A percentile compares a stretch with the other conserved stretches of the same genome.
phyloP scores from a whole-genome alignment of 345 rosid genomes.

The Citrus unshiu region DNA sequence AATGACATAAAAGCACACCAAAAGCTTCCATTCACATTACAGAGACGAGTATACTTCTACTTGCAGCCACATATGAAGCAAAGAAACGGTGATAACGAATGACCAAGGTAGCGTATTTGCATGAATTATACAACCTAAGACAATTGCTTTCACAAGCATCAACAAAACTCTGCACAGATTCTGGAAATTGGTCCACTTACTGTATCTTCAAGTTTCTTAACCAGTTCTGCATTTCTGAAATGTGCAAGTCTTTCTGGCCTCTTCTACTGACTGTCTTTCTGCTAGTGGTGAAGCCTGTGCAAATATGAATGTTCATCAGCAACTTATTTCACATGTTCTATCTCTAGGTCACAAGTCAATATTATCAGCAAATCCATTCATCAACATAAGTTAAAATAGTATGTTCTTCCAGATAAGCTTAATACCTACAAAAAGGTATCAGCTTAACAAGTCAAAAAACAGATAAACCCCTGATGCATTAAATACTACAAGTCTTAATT shows the following conservation, averaged over 20 bases:
- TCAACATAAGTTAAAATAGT: neutral
- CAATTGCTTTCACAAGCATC: constrained; percentile 4
- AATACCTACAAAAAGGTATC: neutral
- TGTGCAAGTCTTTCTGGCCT: constrained; percentile 50
- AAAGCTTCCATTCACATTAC: neutral
- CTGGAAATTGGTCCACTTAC: constrained; percentile 87
- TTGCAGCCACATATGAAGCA: neutral
- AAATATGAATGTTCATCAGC: constrained; percentile 11
- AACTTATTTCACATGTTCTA: constrained; percentile 1
- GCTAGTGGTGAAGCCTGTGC: constrained; percentile 60
- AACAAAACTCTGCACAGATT: constrained; percentile 87
- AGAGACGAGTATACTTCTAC: neutral
- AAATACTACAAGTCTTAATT: too few relatives aligned
- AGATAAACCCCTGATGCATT: neutral
- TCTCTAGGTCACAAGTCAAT: neutral
- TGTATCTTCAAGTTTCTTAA: constrained; percentile 72
- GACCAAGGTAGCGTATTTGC: neutral
- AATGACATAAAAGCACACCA: neutral
- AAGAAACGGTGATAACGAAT: neutral
- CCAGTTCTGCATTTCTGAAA: constrained; percentile 65
- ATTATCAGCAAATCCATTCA: neutral
- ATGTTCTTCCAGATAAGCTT: neutral
- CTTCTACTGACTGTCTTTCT: constrained; percentile 64
- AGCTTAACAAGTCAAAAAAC: neutral
- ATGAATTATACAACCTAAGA: neutral